A percentile compares a stretch with the other conserved stretches of the same genome.
Evolutionary conservation across 345 rosid genomes (phyloP).

Genomic region (Gossypium raimondii): DNA sequence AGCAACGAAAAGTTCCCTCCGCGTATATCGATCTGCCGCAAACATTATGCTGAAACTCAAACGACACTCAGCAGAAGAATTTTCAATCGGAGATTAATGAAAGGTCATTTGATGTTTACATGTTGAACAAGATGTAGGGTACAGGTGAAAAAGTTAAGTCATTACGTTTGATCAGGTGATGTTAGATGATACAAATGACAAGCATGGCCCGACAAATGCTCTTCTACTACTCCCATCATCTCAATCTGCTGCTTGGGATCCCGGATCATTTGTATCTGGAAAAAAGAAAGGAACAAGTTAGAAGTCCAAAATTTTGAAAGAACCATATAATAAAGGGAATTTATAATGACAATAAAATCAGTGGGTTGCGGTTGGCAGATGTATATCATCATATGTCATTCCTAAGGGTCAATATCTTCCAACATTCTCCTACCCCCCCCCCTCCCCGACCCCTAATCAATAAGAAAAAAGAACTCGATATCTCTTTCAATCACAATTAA

Average conservation of each 20-base stretch:
- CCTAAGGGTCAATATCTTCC: not conserved
- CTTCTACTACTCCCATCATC: constrained; percentile 92
- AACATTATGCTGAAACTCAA: constrained; percentile 97
- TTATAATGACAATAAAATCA: not conserved
- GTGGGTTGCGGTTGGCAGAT: not conserved
- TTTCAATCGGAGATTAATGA: not conserved
- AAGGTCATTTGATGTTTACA: constrained; percentile 11
- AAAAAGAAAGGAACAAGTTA: not conserved
- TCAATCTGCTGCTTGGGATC: constrained; percentile 77
- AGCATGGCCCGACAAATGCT: constrained; percentile 81
- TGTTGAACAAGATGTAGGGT: not conserved
- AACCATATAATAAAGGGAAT: not conserved
- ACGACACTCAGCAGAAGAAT: constrained; percentile 60
- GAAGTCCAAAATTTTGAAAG: not conserved
- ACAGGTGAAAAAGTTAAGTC: not conserved
- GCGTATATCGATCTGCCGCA: constrained; percentile 94
- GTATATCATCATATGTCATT: not conserved
- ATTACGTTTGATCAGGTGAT: constrained; percentile 86
- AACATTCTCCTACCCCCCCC: not conserved
- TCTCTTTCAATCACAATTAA: not conserved
- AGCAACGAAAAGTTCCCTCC: constrained; percentile 87
- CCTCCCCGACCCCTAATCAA: not conserved
- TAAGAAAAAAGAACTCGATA: not conserved
- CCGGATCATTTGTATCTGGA: constrained; percentile 76
- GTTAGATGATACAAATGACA: constrained; percentile 86